Conservation (phyloP, 1,284 basidiomycete genomes). For the Thecaphora thlaspeos region DNA sequence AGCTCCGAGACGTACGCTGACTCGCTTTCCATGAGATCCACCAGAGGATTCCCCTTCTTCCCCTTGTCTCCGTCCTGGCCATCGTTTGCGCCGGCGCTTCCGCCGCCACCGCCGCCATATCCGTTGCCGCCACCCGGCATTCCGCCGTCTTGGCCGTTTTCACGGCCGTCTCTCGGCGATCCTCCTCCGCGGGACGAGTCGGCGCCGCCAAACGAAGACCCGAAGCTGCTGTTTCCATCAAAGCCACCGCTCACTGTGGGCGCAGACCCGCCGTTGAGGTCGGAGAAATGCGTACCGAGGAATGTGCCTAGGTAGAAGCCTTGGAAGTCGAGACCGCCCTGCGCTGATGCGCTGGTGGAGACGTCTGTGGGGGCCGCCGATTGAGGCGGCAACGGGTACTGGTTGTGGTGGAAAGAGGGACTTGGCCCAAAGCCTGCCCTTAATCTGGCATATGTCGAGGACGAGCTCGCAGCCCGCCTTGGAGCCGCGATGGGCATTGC, state of each 20-base stretch:
- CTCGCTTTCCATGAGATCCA: slow-evolving; percentile 91
- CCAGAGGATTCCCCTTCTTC: slow-evolving; percentile 69
- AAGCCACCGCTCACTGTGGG: neutral
- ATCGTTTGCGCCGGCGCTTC: slow-evolving; percentile 15
- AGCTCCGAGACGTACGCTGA: slow-evolving; percentile 88
- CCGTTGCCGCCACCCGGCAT: slow-evolving; percentile 9
- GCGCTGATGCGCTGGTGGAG: neutral
- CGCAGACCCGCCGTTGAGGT: neutral
- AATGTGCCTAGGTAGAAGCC: neutral
- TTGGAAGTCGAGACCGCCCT: neutral
- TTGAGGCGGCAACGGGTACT: no score
- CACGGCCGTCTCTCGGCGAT: slow-evolving; percentile 1
- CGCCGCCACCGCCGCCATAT: slow-evolving; percentile 19
- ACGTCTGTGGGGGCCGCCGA: no score
- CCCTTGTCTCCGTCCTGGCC: slow-evolving; percentile 22
- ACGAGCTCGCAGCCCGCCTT: no score
- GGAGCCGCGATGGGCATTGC: no score
- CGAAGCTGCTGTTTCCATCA: slow-evolving; percentile 9
- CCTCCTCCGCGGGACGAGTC: slow-evolving; percentile 11
- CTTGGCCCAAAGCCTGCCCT: neutral
- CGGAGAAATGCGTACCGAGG: neutral
- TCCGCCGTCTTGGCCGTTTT: slow-evolving; percentile 6
- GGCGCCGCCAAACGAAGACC: slow-evolving; percentile 6
- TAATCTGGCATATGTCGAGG: neutral
- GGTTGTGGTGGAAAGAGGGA: no score